These are phyloP conservation scores for Cylindrotheca fusiformis DNA, from an alignment of 108 stramenopile species.

Conservation along the genomic window DNA sequence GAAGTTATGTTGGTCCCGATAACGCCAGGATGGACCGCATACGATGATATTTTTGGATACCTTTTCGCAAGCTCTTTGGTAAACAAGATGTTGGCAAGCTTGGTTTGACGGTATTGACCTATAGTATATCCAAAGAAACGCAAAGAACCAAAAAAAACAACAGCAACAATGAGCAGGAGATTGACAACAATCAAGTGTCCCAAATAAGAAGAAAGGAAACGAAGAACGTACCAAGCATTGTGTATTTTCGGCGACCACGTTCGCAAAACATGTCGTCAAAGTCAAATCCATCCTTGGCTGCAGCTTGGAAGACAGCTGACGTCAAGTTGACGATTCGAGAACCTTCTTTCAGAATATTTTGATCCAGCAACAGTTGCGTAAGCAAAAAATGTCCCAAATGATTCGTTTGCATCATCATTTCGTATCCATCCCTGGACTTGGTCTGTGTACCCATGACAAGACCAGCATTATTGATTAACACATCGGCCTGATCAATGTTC, in stretches of 20 bases:
- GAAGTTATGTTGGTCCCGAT: conserved; percentile 86
- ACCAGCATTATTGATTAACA: conserved; percentile 86
- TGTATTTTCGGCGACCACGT: conserved; percentile 44
- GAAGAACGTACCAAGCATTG: conserved; percentile 60
- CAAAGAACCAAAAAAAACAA: too few relatives aligned
- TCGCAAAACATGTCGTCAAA: conserved; percentile 72
- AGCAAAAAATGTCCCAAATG: conserved; percentile 85
- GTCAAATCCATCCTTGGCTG: conserved; percentile 47
- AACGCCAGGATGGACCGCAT: conserved; percentile 84
- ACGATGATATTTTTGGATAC: conserved; percentile 34
- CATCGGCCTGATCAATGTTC: conserved; percentile 40
- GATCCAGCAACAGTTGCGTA: conserved; percentile 56
- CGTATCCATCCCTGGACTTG: conserved; percentile 56
- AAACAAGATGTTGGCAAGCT: conserved; percentile 87
- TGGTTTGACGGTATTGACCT: conserved; percentile 76
- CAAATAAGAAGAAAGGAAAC: too few relatives aligned
- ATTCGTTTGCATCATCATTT: conserved; percentile 85
- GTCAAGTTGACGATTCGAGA: conserved; percentile 35
- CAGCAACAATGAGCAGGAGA: too few relatives aligned
- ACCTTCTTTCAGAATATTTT: conserved; percentile 16
- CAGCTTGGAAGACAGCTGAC: conserved; percentile 39
- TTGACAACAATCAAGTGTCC: too few relatives aligned
- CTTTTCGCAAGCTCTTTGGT: conserved; percentile 56
- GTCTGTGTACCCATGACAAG: conserved; percentile 69
- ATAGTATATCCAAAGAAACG: too few relatives aligned